Evolutionary conservation across 495 filamentous ascomycete genomes (phyloP), one percentile per base, ranked within the genome.

Genomic region (Aspergillus coremiiformis): DNA sequence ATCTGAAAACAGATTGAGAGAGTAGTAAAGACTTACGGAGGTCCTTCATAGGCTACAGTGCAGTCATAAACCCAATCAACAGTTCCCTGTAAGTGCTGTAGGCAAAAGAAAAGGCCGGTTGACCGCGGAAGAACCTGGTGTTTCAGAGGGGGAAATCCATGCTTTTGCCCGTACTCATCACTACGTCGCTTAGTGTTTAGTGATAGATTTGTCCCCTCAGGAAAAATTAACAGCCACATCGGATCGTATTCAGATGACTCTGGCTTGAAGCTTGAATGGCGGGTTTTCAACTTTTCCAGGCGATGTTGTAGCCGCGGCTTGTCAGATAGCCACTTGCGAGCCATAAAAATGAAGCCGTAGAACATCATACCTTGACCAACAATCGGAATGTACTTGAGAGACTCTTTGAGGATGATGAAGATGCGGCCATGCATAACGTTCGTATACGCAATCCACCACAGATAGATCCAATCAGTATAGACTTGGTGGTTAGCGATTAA

Each of bases 141-240:
- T 24, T 70, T 69, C 52, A 82, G 59, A 41, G 82, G 71, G 15
- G 69, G 49, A 17, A 81, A 65, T 4, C 70, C 72, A 29, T 71
- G 71, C 61, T 85, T 86, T 33, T 70, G 60, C 14, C 79, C 79
- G 67, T 76, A 86, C 30, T 62, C 72, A 53, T 72, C 70, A 53
- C 80, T 84, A 30, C 70, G 63, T 15, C 64, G 64, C 52, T 78
- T 76, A 2, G 79, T 82, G 51, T 85, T 85, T 30, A 66, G 63
- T 20, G 76, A 81, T 21, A 84, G 58, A 52, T 86, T 86, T 10
- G 83, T 86, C 12, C 83, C 83, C 62, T 86, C 83, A 11, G 83
- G 83, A 57, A 84, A 86, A 43, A 86, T 82, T 54, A 86, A 57
- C 26, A 86, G 66, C 83, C 83, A 86, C 83, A 85, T 85, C 0